These are phyloP conservation scores for Flaveria floridana DNA, from an alignment of 140 eudicot species.

Conservation along the genomic window DNA sequence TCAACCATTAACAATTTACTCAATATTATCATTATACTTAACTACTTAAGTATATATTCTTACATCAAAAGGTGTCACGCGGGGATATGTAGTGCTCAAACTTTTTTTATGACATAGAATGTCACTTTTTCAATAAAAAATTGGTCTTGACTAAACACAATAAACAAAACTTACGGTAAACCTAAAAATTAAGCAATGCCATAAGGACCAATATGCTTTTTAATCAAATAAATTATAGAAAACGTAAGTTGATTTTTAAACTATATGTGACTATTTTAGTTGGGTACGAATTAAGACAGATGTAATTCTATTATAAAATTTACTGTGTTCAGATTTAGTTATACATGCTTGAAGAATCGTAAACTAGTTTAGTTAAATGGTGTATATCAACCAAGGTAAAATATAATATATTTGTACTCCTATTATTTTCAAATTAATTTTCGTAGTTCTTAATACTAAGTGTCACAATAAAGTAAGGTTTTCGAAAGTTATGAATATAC, in stretches of 20 bases:
- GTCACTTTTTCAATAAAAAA: neutral
- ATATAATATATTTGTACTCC: too few species aligned
- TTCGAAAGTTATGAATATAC: neutral
- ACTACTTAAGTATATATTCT: neutral
- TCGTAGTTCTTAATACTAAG: too few species aligned
- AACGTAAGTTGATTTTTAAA: neutral
- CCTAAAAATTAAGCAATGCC: neutral
- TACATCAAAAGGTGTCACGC: neutral
- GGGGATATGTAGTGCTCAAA: neutral
- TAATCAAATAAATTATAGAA: neutral
- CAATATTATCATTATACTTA: neutral
- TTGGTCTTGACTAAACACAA: neutral
- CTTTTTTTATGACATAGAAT: neutral
- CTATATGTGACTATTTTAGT: neutral
- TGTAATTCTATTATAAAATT: too few species aligned
- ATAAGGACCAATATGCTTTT: neutral
- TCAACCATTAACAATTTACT: slow-evolving; percentile 11
- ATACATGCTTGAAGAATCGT: too few species aligned
- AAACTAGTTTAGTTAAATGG: too few species aligned
- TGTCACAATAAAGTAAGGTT: too few species aligned
- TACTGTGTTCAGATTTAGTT: neutral
- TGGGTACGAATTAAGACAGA: neutral
- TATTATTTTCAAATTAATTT: too few species aligned
- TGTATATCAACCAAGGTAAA: neutral
- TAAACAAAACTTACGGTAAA: neutral